These are phyloP conservation scores for Mycena latifolia DNA, from an alignment of 768 basidiomycete species.

Conservation along the genomic window DNA sequence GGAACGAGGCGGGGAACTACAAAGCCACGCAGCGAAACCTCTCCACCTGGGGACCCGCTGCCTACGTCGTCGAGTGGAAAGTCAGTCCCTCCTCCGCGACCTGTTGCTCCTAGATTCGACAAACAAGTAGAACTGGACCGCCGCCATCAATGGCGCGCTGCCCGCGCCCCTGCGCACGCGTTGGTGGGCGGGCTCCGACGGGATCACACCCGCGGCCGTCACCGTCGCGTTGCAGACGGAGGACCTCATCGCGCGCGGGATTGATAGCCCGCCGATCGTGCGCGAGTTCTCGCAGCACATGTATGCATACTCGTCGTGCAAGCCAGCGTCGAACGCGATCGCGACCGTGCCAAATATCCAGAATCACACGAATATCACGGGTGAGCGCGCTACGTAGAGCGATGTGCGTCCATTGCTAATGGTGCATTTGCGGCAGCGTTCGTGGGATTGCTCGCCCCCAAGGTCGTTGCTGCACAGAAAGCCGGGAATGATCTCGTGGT, in stretches of 20 bases:
- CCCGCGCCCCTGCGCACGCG: slow-evolving; percentile 17
- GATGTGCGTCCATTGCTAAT: no score
- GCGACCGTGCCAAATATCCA: slow-evolving; percentile 47
- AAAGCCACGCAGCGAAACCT: slow-evolving; percentile 29
- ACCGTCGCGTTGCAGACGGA: slow-evolving; percentile 29
- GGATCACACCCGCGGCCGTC: slow-evolving; percentile 14
- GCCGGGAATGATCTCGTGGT: slow-evolving; percentile 43
- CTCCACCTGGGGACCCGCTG: slow-evolving; percentile 22
- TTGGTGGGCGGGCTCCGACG: slow-evolving; percentile 32
- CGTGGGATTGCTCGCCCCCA: slow-evolving; percentile 47
- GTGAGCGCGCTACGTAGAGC: no score
- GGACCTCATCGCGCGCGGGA: slow-evolving; percentile 41
- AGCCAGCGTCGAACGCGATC: slow-evolving; percentile 42
- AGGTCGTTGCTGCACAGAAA: slow-evolving; percentile 44
- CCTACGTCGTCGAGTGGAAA: slow-evolving; percentile 29
- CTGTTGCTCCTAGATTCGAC: background rate
- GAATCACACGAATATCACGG: slow-evolving; percentile 49
- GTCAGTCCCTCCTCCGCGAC: background rate
- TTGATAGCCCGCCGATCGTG: slow-evolving; percentile 38
- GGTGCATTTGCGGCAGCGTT: no score
- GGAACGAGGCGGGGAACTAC: slow-evolving; percentile 31
- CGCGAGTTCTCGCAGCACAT: slow-evolving; percentile 47
- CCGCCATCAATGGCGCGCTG: slow-evolving; percentile 11
- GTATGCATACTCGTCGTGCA: slow-evolving; percentile 51
- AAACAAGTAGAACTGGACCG: slow-evolving; percentile 25